phyloP scores from a whole-genome alignment of 345 rosid species.

The Carallia pectinifolia region DNA sequence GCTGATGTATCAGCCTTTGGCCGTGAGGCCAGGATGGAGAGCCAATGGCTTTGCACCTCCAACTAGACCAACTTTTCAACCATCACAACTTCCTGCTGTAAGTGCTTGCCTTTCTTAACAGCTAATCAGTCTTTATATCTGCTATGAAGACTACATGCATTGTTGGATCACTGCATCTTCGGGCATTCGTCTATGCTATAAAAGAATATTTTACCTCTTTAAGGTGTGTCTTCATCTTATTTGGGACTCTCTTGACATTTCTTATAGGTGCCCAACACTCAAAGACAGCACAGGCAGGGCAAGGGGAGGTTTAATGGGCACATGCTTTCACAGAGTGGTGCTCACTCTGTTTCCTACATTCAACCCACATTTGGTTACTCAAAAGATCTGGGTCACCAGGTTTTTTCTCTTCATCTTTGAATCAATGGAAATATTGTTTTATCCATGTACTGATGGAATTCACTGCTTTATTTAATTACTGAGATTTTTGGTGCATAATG shows the following conservation, averaged over 20 bases:
- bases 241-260: neutral
- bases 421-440: neutral
- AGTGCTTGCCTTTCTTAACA: slow-evolving; percentile 12
- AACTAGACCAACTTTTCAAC: slow-evolving; percentile 48
- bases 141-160: neutral
- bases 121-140: neutral
- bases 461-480: neutral
- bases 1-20: slow-evolving; percentile 57
- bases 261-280: slow-evolving; percentile 40
- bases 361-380: slow-evolving; percentile 39
- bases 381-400: slow-evolving; percentile 58
- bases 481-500: neutral
- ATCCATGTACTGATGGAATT: neutral
- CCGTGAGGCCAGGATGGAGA: slow-evolving; percentile 59
- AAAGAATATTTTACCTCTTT: neutral
- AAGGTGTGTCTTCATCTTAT: neutral
- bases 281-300: slow-evolving; percentile 50
- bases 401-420: slow-evolving; percentile 17
- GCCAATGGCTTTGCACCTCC: slow-evolving; percentile 45
- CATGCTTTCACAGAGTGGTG: slow-evolving; percentile 32
- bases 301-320: slow-evolving; percentile 46
- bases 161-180: neutral
- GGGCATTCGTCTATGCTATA: too few species aligned
- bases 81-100: slow-evolving; percentile 48
- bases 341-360: slow-evolving; percentile 37